Evolutionary conservation across 176 grass and related monocot species (phyloP).

Genomic region (sorghum (Sorghum bicolor)): DNA sequence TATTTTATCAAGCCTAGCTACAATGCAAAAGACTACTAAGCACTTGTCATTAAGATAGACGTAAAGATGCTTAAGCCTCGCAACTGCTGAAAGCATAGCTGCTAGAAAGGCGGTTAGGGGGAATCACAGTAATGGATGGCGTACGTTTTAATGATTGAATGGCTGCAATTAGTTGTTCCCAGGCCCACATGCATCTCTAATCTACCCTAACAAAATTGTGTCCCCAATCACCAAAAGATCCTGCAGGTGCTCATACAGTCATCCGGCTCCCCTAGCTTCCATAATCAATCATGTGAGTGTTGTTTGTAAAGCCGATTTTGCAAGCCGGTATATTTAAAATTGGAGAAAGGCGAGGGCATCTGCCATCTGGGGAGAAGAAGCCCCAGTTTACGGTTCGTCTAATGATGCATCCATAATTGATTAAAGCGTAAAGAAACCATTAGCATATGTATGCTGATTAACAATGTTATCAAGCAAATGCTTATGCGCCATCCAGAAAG

Average conservation of each 20-base stretch:
- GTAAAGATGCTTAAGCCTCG: conserved; percentile 45
- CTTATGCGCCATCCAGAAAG: conserved; percentile 8
- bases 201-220: conserved; percentile 11
- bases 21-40: conserved; percentile 42
- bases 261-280: conserved; percentile 38
- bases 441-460: conserved; percentile 4
- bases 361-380: conserved; percentile 39
- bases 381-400: conserved; percentile 36
- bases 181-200: conserved; percentile 54
- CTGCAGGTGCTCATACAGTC: conserved; percentile 66
- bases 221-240: conserved; percentile 40
- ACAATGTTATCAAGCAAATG: conserved; percentile 28
- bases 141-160: conserved; percentile 58
- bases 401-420: conserved; percentile 56
- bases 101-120: conserved; percentile 49
- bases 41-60: conserved; percentile 64
- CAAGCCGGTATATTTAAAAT: conserved; percentile 38
- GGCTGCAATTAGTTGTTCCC: conserved; percentile 62
- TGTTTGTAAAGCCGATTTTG: conserved; percentile 40
- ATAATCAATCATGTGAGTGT: conserved; percentile 45
- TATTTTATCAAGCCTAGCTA: conserved; percentile 26
- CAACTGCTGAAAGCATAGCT: conserved; percentile 29
- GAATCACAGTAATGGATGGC: conserved; percentile 52
- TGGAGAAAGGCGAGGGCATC: conserved; percentile 27
- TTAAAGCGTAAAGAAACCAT: conserved; percentile 37